Base-by-base conservation (phyloP, 2,329 filamentous ascomycete species). In the Stachybotrys elegans region DNA sequence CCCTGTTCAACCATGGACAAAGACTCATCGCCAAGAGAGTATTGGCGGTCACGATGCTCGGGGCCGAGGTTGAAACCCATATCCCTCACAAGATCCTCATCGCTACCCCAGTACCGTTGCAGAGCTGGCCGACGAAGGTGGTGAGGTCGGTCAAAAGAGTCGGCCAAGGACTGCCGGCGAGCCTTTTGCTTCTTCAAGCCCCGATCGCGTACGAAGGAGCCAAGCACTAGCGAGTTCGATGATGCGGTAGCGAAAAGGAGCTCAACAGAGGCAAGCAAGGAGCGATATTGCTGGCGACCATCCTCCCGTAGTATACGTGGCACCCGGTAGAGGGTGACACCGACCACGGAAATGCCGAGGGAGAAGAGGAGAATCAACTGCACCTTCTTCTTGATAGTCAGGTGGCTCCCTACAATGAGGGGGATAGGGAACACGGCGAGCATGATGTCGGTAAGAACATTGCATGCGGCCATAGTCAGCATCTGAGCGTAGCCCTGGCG, bases 131-230 rank as follows among this genome's bases (percentile, higher is more conserved):
- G 69, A 48, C 63, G 69, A 16, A 65, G 56, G 34, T 56, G 54
- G 43, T 56, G 57, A 12, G 56, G 48, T 13, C 60, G 72, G 40
- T 81, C 83, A 31, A 85, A 68, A 1, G 86, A 90, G 32, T 81
- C 79, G 35, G 76, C 75, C 4, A 77, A 68, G 2, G 83, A 81
- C 14, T 74, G 73, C 48, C 80, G 76, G 43, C 84, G 84, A 68
- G 87, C 96, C 59, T 89, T 93, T 45, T 78, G 76, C 66, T 94
- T 95, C 73, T 97, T 97, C 32, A 90, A 71, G 21, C 93, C 93
- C 43, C 88, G 80, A 61, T 97, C 92, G 13, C 92, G 81, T 22
- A 97, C 82, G 58, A 97, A 97, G 0, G 91, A 95, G 12, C 92
- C 92, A 3, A 98, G 78, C 1, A 96, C 87, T 17, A 98, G 75